A percentile compares a stretch with the other conserved stretches of the same genome.
These are phyloP conservation scores for Thielaviopsis populi DNA, from an alignment of 2,329 filamentous ascomycete genomes.

Conservation along the genomic window DNA sequence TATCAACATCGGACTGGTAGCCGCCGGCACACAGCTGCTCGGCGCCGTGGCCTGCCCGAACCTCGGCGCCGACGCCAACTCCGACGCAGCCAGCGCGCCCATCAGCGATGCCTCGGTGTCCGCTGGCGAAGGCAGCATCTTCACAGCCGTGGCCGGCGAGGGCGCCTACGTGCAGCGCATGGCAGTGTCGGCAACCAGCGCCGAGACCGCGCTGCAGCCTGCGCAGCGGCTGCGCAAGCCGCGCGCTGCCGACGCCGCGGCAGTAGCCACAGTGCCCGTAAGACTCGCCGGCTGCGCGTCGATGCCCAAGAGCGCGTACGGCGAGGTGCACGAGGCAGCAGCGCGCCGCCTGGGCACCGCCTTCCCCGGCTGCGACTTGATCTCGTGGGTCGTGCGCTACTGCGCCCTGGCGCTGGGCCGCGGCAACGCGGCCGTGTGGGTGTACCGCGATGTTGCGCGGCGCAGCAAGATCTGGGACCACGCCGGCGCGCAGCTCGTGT, in stretches of 20 bases:
- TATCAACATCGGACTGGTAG: constrained; percentile 40
- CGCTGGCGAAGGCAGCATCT: constrained; percentile 32
- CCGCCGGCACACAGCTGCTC: constrained; percentile 35
- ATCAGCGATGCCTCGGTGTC: constrained; percentile 33
- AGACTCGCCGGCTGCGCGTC: constrained; percentile 34
- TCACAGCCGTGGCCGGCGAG: constrained; percentile 34
- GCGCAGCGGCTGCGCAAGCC: constrained; percentile 23
- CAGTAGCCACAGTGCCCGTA: constrained; percentile 19
- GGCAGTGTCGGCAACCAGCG: constrained; percentile 19
- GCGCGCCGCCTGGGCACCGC: constrained; percentile 28
- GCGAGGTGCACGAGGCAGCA: constrained; percentile 32
- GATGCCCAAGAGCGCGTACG: constrained; percentile 33
- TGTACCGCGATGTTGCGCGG: constrained; percentile 35
- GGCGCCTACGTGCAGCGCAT: constrained; percentile 35
- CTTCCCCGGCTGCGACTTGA: constrained; percentile 36
- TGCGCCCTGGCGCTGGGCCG: constrained; percentile 36
- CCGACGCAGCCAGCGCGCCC: constrained; percentile 27
- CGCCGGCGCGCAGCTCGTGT: constrained; percentile 43
- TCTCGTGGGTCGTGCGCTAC: constrained; percentile 45
- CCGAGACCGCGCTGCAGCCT: not conserved
- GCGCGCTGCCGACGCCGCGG: not conserved
- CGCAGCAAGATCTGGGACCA: constrained; percentile 45
- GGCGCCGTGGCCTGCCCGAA: constrained; percentile 36
- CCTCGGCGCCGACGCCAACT: constrained; percentile 28
- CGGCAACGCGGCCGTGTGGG: constrained; percentile 41